Evolutionary conservation across 1,284 basidiomycete species (phyloP).

Genomic region (Coriolopsis trogii): DNA sequence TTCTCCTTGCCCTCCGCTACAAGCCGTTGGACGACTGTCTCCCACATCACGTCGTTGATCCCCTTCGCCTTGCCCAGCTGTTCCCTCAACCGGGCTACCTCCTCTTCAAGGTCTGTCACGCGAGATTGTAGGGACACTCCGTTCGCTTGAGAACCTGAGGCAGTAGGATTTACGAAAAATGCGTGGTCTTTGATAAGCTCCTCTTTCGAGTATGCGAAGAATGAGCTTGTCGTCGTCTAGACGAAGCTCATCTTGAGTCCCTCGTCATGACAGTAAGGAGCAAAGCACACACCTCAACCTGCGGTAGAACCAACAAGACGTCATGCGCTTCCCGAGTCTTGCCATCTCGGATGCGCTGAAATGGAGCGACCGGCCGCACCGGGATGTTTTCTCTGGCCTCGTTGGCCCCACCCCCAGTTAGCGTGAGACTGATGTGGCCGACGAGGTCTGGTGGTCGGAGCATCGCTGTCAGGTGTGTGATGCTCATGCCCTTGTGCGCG

Average conservation of each 20-base stretch:
- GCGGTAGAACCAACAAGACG: conserved; percentile 61
- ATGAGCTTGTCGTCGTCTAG: conserved; percentile 23
- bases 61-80: conserved; percentile 81
- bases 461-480: conserved; percentile 77
- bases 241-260: conserved; percentile 18
- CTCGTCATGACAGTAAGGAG: conserved; percentile 20
- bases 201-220: conserved; percentile 45
- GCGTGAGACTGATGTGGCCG: conserved; percentile 66
- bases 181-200: conserved; percentile 65
- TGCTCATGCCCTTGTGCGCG: conserved; percentile 70
- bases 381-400: conserved; percentile 62
- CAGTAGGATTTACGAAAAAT: conserved; percentile 54
- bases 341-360: conserved; percentile 71
- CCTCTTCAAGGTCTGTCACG: conserved; percentile 71
- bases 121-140: conserved; percentile 51
- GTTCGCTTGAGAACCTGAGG: conserved; percentile 33
- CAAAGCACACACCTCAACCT: conserved; percentile 39
- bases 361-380: conserved; percentile 64
- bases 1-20: conserved; percentile 43
- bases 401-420: conserved; percentile 46
- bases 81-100: conserved; percentile 64
- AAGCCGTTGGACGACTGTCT: conserved; percentile 69
- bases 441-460: conserved; percentile 84
- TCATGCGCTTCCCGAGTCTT: conserved; percentile 71
- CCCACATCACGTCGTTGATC: conserved; percentile 92